Evolutionary conservation across 129 eudicot genomes (phyloP).

Genomic region (Deinandra increscens): DNA sequence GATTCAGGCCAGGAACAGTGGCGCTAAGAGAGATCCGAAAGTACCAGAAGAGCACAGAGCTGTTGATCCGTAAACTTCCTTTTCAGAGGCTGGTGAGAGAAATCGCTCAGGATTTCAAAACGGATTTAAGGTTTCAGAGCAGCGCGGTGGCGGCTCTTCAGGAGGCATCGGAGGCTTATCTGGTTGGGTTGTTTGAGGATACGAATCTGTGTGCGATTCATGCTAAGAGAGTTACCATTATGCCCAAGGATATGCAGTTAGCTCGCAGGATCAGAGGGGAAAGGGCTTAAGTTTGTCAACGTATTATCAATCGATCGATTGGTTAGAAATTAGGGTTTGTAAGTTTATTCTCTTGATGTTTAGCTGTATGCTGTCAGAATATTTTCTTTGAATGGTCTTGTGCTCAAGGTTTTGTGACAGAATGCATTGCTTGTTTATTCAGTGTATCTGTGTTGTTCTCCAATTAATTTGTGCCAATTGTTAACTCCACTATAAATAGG

Average conservation of each 20-base stretch:
- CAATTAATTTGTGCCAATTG: too few species aligned
- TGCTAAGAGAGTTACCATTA: slow-evolving; percentile 2
- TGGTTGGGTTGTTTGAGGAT: slow-evolving; percentile 9
- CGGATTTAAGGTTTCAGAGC: slow-evolving; percentile 4
- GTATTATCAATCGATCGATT: too few species aligned
- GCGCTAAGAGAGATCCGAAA: neutral
- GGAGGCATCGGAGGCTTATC: slow-evolving; percentile 1
- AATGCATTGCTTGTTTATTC: too few species aligned
- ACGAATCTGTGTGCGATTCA: slow-evolving; percentile 6
- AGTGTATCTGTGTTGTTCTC: too few species aligned
- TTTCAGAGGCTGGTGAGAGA: slow-evolving; percentile 11
- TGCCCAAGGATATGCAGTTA: slow-evolving; percentile 9
- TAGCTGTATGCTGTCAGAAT: too few species aligned
- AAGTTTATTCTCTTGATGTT: too few species aligned
- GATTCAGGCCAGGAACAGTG: slow-evolving; percentile 1
- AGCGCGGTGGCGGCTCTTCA: neutral
- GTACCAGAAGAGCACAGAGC: slow-evolving; percentile 8
- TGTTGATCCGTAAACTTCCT: neutral
- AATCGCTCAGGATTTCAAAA: slow-evolving; percentile 3
- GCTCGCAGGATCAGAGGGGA: slow-evolving; percentile 5
- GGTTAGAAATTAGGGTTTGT: too few species aligned
- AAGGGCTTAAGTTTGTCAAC: neutral
- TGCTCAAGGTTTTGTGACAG: too few species aligned
- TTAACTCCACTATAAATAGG: too few species aligned
- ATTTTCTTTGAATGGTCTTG: too few species aligned